These are phyloP conservation scores for Liriodendron chinense DNA, from an alignment of 164 flowering plant genomes.

Conservation along the genomic window DNA sequence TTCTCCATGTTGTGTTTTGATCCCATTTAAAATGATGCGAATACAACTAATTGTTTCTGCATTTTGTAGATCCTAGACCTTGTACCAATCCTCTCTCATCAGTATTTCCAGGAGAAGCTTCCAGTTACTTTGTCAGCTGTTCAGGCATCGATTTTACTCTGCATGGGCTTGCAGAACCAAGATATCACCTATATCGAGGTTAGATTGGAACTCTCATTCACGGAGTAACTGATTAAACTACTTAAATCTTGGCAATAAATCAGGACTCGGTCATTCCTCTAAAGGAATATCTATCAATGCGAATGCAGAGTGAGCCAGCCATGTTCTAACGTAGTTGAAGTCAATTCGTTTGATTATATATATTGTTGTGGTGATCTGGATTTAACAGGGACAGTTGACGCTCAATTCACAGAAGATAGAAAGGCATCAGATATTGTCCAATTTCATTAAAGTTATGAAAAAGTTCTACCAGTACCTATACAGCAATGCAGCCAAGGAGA, in stretches of 20 bases:
- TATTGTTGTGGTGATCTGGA: neutral
- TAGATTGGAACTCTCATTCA: slow-evolving; percentile 5
- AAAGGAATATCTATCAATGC: neutral
- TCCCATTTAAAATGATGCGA: neutral
- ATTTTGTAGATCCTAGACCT: slow-evolving; percentile 57
- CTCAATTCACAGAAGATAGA: slow-evolving; percentile 27
- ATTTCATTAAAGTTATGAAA: slow-evolving; percentile 68
- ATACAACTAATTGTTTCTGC: slow-evolving; percentile 1
- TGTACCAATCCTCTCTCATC: slow-evolving; percentile 49
- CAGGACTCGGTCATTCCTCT: neutral
- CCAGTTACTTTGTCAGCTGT: slow-evolving; percentile 66
- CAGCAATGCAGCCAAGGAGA: slow-evolving; percentile 52
- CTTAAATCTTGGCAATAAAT: neutral
- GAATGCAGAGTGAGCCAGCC: neutral
- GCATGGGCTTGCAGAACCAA: slow-evolving; percentile 73
- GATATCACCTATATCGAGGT: slow-evolving; percentile 69
- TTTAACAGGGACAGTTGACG: slow-evolving; percentile 66
- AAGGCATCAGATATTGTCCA: slow-evolving; percentile 60
- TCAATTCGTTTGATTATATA: neutral
- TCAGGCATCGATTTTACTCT: slow-evolving; percentile 77
- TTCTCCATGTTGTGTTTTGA: neutral
- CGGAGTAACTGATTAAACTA: neutral
- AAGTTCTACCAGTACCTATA: slow-evolving; percentile 61
- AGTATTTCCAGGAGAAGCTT: slow-evolving; percentile 65
- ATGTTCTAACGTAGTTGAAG: neutral